Base-by-base conservation (phyloP, 176 grass and related monocot species). In the Aegilops longissima region DNA sequence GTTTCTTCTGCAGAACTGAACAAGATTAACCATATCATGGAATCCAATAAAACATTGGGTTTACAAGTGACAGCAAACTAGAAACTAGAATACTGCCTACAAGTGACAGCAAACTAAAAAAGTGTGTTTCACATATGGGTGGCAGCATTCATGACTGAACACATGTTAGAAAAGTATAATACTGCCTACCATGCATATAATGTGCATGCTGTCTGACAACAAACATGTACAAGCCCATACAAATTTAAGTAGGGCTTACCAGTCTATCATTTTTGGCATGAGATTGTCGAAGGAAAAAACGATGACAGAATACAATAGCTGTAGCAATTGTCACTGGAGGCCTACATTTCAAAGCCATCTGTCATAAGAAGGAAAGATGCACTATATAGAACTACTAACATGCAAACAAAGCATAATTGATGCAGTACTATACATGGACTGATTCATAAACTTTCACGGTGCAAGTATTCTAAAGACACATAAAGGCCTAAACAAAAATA, bases 281-380 rank as follows among this genome's bases (percentile, higher is more conserved):
- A 56, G 95, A 98, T 45, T 95, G 95, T 30, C 93, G 91, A 76
- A 98, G 93, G 85, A 95, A 98, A 86, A 98, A 98, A 2, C 95
- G 93, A 88, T 98, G 95, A 76, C 89, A 98, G 36, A 95, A 98
- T 68, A 95, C 89, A 76, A 95, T 89, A 70, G 95, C 95, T 64
- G 93, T 95, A 88, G 95, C 93, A 88, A 98, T 98, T 38, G 95
- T 98, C 81, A 98, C 93, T 82, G 95, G 95, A 73, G 93, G 95
- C 83, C 95, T 98, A 58, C 31, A 93, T 78, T 38, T 87, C 62
- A 84, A 90, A 73, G 33, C 8, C 12, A 77, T 85, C 76, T 35
- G 18, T 63, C 73, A 49, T 77, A 56, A 77, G 27, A 77, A 63
- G 52, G 21, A 30, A 10, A 58, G 58, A 77, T 35, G 45, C 2